Evolutionary conservation across 352 stramenopile species (phyloP).

Genomic region (Albugo laibachii): DNA sequence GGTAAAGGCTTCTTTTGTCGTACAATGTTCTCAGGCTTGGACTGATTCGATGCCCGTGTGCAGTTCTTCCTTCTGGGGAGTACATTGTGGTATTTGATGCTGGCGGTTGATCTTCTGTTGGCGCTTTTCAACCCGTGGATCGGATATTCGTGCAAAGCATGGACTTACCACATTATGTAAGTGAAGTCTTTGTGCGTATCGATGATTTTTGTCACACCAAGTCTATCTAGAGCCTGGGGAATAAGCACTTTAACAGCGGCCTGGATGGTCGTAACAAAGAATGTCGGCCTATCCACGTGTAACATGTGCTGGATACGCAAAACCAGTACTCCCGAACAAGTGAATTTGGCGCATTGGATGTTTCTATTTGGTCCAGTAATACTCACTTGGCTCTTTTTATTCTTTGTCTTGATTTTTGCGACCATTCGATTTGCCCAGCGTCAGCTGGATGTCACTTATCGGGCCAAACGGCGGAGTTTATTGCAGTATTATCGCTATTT

Average conservation of each 20-base stretch:
- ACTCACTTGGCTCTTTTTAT: conserved; percentile 29
- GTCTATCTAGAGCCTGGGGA: conserved; percentile 33
- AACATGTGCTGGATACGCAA: conserved; percentile 64
- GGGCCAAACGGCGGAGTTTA: conserved; percentile 55
- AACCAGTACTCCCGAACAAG: conserved; percentile 14
- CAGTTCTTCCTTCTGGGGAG: conserved; percentile 60
- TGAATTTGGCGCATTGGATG: conserved; percentile 49
- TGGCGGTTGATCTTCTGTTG: conserved; percentile 63
- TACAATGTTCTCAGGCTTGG: background rate
- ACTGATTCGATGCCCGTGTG: background rate
- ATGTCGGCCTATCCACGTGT: conserved; percentile 40
- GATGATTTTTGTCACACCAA: background rate
- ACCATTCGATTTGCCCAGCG: conserved; percentile 71
- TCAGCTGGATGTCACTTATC: conserved; percentile 69
- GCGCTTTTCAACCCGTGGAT: conserved; percentile 77
- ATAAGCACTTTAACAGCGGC: conserved; percentile 36
- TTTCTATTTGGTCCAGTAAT: conserved; percentile 35
- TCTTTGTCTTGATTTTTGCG: conserved; percentile 55
- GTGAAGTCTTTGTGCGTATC: background rate
- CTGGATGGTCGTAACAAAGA: conserved; percentile 33
- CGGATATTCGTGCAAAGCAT: conserved; percentile 71
- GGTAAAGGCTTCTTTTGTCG: conserved; percentile 4
- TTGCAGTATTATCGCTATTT: conserved; percentile 77
- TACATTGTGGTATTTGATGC: conserved; percentile 66
- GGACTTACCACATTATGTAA: conserved; percentile 68